Evolutionary conservation across 2,329 filamentous ascomycete genomes (phyloP), one percentile per base, ranked within the genome.

Genomic region (Fusarium hainanense): DNA sequence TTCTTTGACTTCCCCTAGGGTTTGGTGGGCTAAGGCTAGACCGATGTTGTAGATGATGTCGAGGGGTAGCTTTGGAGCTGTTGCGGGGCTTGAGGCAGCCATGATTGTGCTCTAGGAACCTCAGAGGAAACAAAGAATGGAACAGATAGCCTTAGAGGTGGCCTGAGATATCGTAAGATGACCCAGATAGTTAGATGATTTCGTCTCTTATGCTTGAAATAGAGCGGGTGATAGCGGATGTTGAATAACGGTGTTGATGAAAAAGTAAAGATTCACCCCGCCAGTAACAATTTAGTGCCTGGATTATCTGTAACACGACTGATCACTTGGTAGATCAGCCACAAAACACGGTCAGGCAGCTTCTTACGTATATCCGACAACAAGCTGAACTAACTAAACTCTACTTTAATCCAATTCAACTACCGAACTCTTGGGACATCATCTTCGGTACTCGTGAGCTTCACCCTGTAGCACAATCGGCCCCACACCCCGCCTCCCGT

Each of bases 401-500:
- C n/a, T 32, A 32, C 40, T 42, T 13, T 21, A 16, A 21, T 43
- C 3, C 20, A 11, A 4, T 4, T 6, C 14, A 10, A 16, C 14
- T 25, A 43, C 20, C 21, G 14, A 25, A 43, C 21, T 3, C 9
- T 37, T n/a, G 34, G 34, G 16, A 37, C 10, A 37, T 37, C 34
- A 11, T 11, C 34, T 37, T 37, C 34, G 34, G 34, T 37, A 37
- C 34, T 12, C 34, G 34, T 37, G 34, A 43, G 11, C 32, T 30
- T 49, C 27, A 42, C 40, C 51, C 12, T 46, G n/a, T 40, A 56
- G 14, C 25, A 30, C 7, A 46, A 23, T 27, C 57, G 63, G 63
- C 63, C 64, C 64, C 64, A 68, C 63, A 63, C 64, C 64, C 64
- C 64, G 64, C 64, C 41, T 46, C 59, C 54, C 54, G 48, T 67